phyloP scores from a whole-genome alignment of 2,329 filamentous ascomycete species.

The Neonectria punicea region DNA sequence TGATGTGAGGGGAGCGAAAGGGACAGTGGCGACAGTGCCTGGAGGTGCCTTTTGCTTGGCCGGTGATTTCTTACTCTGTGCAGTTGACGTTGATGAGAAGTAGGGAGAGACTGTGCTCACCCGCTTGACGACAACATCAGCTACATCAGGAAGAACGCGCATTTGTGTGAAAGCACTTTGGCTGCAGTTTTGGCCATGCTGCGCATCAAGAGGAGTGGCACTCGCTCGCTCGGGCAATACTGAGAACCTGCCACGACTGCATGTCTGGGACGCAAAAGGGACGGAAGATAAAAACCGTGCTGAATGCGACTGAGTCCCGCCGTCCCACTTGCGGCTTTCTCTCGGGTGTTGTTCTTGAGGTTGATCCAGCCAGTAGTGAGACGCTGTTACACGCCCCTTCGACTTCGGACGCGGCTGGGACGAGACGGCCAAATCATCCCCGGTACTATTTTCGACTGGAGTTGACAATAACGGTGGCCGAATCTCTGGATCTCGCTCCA shows the following conservation, averaged over 20 bases:
- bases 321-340: constrained; percentile 30
- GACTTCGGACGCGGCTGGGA: constrained; percentile 19
- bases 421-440: constrained; percentile 1
- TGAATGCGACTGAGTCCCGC: constrained; percentile 12
- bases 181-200: background rate
- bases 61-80: constrained; percentile 24
- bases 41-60: constrained; percentile 49
- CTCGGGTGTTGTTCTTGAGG: constrained; percentile 24
- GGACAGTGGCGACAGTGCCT: constrained; percentile 63
- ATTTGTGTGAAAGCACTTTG: constrained; percentile 1
- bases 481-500: constrained; percentile 39
- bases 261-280: constrained; percentile 10
- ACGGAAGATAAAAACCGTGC: constrained; percentile 13
- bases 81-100: constrained; percentile 39
- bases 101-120: constrained; percentile 46
- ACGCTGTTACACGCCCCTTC: constrained; percentile 31
- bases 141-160: constrained; percentile 8
- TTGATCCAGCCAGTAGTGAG: constrained; percentile 46
- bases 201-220: background rate
- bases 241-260: background rate
- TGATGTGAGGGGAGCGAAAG: constrained; percentile 74
- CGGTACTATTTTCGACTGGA: constrained; percentile 2
- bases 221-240: background rate
- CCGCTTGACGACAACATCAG: constrained; percentile 16
- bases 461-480: constrained; percentile 22